These are phyloP conservation scores for Ophiostoma angusticollis DNA, from an alignment of 2,329 filamentous ascomycete species.

Conservation along the genomic window DNA sequence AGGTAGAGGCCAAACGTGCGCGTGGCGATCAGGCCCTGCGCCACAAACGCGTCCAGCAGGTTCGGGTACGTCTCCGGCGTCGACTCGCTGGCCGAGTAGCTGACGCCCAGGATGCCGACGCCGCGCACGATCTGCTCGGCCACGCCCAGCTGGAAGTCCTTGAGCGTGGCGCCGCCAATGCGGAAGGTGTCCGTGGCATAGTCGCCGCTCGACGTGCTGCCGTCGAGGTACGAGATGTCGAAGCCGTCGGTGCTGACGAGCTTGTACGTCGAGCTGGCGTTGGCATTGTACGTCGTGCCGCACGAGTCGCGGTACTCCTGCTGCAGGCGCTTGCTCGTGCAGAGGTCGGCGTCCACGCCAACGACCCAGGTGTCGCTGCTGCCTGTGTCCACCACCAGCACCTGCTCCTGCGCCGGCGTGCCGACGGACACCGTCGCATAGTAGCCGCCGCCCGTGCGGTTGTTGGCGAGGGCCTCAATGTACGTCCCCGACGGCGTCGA, in stretches of 20 bases:
- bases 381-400: conserved; percentile 48
- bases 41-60: conserved; percentile 50
- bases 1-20: conserved; percentile 59
- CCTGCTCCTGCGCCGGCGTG: conserved; percentile 42
- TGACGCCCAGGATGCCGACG: conserved; percentile 46
- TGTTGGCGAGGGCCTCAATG: conserved; percentile 35
- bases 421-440: conserved; percentile 45
- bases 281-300: conserved; percentile 30
- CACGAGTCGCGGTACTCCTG: conserved; percentile 22
- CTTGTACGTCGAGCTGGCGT: conserved; percentile 35
- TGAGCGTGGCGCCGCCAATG: conserved; percentile 36
- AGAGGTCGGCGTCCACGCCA: conserved; percentile 25
- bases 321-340: conserved; percentile 25
- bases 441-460: conserved; percentile 41
- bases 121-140: conserved; percentile 35
- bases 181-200: conserved; percentile 45
- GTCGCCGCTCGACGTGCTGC: conserved; percentile 39
- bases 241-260: conserved; percentile 33
- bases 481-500: conserved; percentile 17
- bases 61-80: conserved; percentile 35
- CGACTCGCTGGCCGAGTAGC: conserved; percentile 39
- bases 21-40: conserved; percentile 46
- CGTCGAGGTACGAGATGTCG: conserved; percentile 48
- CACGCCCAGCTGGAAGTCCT: conserved; percentile 42
- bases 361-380: conserved; percentile 51